A percentile compares a stretch with the other conserved stretches of the same genome.
Evolutionary conservation across 306 rosid genomes (phyloP).

Genomic region (Oemleria cerasiformis): DNA sequence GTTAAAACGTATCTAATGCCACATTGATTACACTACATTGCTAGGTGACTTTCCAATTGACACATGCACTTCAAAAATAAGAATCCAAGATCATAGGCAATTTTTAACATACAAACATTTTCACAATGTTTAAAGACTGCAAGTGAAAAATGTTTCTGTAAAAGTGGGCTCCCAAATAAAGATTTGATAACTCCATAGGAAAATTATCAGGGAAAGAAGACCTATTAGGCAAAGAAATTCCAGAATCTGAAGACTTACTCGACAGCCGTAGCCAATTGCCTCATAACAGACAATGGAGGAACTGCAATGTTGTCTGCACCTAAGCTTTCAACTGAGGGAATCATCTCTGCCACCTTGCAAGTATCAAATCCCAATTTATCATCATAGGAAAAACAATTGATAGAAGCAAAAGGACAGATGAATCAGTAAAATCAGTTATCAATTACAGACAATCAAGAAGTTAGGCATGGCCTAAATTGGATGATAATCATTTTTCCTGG

Average conservation of each 20-base stretch:
- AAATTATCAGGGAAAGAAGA: slow-evolving; percentile 19
- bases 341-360: slow-evolving; percentile 57
- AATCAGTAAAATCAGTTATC: slow-evolving; percentile 7
- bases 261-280: slow-evolving; percentile 80
- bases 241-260: slow-evolving; percentile 63
- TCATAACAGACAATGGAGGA: slow-evolving; percentile 68
- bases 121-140: not conserved
- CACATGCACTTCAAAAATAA: not conserved
- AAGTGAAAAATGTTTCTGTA: not conserved
- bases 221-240: slow-evolving; percentile 20
- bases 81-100: not conserved
- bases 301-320: slow-evolving; percentile 53
- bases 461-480: slow-evolving; percentile 3
- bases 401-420: slow-evolving; percentile 9
- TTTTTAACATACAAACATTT: not conserved
- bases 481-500: slow-evolving; percentile 2
- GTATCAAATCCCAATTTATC: slow-evolving; percentile 20
- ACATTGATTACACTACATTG: not conserved
- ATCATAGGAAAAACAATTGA: slow-evolving; percentile 18
- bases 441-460: slow-evolving; percentile 7
- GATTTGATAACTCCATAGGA: not conserved
- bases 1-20: not conserved
- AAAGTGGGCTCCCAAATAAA: slow-evolving; percentile 16
- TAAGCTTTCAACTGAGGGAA: slow-evolving; percentile 75
- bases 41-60: not conserved